phyloP scores from a whole-genome alignment of 495 filamentous ascomycete species.

The Xylaria bambusicola region DNA sequence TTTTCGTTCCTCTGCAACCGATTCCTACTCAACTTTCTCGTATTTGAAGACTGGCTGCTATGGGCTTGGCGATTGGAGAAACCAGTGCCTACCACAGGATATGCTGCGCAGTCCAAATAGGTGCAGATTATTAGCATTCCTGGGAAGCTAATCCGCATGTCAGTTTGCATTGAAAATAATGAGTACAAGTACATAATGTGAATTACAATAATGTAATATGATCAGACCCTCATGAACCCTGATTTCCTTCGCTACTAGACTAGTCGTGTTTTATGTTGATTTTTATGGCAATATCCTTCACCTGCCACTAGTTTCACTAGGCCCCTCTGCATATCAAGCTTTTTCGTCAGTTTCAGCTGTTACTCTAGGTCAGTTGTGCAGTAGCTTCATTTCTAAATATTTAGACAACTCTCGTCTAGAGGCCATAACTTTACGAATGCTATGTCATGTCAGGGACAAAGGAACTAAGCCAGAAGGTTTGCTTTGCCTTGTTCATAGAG shows the following conservation, averaged over 20 bases:
- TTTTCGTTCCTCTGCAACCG: constrained; percentile 61
- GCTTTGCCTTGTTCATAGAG: constrained; percentile 36
- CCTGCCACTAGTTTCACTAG: too few relatives aligned
- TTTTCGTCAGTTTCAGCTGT: too few relatives aligned
- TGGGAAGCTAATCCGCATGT: background rate
- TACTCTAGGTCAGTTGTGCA: too few relatives aligned
- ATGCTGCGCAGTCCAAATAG: constrained; percentile 19
- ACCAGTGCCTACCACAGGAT: constrained; percentile 41
- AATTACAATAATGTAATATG: constrained; percentile 17
- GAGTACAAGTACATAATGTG: constrained; percentile 17
- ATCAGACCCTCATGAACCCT: background rate
- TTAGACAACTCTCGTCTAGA: too few relatives aligned
- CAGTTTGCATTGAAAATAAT: constrained; percentile 29
- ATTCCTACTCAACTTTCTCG: constrained; percentile 60
- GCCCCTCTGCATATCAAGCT: too few relatives aligned
- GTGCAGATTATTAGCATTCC: background rate
- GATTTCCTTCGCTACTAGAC: too few relatives aligned
- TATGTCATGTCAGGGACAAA: background rate
- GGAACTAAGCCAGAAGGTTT: constrained; percentile 28
- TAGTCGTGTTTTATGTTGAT: too few relatives aligned
- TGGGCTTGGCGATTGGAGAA: constrained; percentile 65
- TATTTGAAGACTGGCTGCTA: constrained; percentile 66
- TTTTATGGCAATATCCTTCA: too few relatives aligned
- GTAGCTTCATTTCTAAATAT: too few relatives aligned
- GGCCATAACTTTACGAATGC: too few relatives aligned